Evolutionary conservation across 352 stramenopile genomes (phyloP).

Genomic region (Aphanomyces euteiches): DNA sequence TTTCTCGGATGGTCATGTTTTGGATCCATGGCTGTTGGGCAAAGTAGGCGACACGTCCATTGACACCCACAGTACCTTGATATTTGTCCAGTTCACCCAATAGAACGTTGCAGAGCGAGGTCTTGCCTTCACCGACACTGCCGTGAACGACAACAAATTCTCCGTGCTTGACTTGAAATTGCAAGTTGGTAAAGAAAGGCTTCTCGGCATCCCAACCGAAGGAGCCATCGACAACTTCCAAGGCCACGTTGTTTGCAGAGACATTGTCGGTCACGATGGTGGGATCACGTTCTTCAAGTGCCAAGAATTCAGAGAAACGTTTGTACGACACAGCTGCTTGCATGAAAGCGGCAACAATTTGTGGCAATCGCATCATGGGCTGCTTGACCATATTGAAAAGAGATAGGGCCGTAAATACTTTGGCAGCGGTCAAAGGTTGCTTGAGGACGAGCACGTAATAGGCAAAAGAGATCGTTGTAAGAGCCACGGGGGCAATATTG

Average conservation of each 20-base stretch:
- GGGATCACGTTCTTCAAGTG: constrained; percentile 27
- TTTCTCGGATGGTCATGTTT: constrained; percentile 64
- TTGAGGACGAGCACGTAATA: constrained; percentile 28
- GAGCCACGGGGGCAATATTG: constrained; percentile 31
- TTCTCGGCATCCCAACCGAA: constrained; percentile 44
- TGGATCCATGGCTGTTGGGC: constrained; percentile 84
- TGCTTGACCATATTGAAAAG: constrained; percentile 34
- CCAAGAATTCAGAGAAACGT: constrained; percentile 35
- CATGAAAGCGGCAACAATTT: constrained; percentile 27
- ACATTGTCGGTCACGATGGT: constrained; percentile 21
- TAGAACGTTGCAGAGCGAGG: constrained; percentile 45
- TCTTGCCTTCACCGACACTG: constrained; percentile 49
- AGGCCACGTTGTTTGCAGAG: constrained; percentile 16
- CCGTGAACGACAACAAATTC: constrained; percentile 53
- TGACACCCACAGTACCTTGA: constrained; percentile 6
- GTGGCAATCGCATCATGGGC: constrained; percentile 32
- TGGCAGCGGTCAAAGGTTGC: constrained; percentile 30
- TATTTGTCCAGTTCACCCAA: constrained; percentile 35
- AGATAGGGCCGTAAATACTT: constrained; percentile 33
- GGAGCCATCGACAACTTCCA: constrained; percentile 55
- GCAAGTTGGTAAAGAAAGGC: constrained; percentile 37
- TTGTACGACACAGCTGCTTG: constrained; percentile 34
- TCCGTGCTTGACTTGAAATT: constrained; percentile 40
- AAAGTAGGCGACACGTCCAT: constrained; percentile 38
- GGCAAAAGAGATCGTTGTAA: constrained; percentile 32